Conservation (phyloP, 192 early-diverging fungal species). For the Coemansia nantahalensis region DNA sequence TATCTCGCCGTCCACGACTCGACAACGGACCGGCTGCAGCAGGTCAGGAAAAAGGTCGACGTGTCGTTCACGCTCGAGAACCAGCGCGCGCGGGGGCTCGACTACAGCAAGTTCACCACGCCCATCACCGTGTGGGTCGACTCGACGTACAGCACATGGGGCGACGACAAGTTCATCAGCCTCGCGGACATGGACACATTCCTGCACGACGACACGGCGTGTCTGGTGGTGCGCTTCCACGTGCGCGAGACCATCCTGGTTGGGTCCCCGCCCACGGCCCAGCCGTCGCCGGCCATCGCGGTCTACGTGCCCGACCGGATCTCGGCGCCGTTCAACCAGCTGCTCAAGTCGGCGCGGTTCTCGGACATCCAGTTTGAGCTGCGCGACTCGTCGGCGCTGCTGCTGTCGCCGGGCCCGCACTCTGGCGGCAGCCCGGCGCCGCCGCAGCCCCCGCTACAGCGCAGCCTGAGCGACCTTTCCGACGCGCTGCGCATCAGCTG, state of each 20-base stretch:
- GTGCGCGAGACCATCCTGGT: constrained; percentile 42
- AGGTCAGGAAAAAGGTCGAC: constrained; percentile 37
- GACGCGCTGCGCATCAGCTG: constrained; percentile 31
- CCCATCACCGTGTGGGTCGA: constrained; percentile 53
- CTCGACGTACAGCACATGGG: constrained; percentile 45
- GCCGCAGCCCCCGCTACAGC: not conserved
- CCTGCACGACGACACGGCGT: constrained; percentile 34
- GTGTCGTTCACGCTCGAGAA: constrained; percentile 47
- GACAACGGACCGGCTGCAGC: constrained; percentile 14
- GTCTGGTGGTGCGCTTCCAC: constrained; percentile 46
- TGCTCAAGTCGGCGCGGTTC: constrained; percentile 42
- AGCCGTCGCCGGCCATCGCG: constrained; percentile 40
- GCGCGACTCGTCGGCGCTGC: constrained; percentile 30
- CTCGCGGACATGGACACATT: constrained; percentile 35
- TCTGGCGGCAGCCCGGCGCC: not conserved
- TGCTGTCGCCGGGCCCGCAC: constrained; percentile 41
- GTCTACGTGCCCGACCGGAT: constrained; percentile 49
- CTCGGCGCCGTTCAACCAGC: constrained; percentile 47
- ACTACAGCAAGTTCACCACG: constrained; percentile 49
- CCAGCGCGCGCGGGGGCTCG: constrained; percentile 27
- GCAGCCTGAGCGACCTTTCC: too few relatives aligned
- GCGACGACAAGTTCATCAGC: constrained; percentile 44
- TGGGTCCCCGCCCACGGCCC: constrained; percentile 14
- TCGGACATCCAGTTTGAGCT: constrained; percentile 53
- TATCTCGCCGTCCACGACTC: constrained; percentile 47